These are phyloP conservation scores for Alnus rubra DNA, from an alignment of 306 rosid genomes.

Conservation along the genomic window DNA sequence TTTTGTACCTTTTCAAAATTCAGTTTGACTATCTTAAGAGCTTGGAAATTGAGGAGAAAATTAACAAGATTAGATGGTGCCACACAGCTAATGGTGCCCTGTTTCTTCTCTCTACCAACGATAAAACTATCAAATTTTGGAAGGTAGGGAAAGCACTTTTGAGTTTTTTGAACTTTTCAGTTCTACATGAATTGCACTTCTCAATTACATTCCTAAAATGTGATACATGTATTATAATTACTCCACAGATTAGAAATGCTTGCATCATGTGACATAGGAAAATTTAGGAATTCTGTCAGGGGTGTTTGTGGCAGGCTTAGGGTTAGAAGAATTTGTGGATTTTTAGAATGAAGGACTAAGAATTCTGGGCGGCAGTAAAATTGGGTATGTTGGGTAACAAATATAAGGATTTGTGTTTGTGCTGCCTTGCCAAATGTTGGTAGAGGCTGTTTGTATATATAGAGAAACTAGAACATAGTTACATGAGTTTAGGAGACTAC, in stretches of 20 bases:
- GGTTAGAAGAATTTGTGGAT: not conserved
- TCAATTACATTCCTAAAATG: not conserved
- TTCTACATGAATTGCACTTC: not conserved
- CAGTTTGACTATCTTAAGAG: conserved; percentile 82
- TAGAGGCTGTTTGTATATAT: too few relatives aligned
- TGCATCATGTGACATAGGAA: not conserved
- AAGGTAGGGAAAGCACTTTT: conserved; percentile 45
- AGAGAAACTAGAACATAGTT: too few relatives aligned
- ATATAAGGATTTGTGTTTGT: too few relatives aligned
- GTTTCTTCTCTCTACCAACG: conserved; percentile 70
- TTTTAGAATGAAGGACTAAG: not conserved
- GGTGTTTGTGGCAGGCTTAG: not conserved
- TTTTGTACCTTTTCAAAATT: conserved; percentile 18
- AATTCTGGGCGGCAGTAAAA: not conserved
- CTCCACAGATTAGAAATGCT: not conserved
- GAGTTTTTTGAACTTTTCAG: not conserved
- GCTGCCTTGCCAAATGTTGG: too few relatives aligned
- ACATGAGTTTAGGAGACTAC: too few relatives aligned
- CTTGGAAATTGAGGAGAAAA: conserved; percentile 80
- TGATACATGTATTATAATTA: not conserved
- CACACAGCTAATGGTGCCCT: conserved; percentile 67
- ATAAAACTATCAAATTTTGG: conserved; percentile 77
- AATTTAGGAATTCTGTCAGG: not conserved
- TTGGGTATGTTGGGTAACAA: not conserved
- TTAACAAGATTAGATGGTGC: conserved; percentile 74